Evolutionary conservation across 2,329 filamentous ascomycete species (phyloP).

Genomic region (Huntiella savannae): DNA sequence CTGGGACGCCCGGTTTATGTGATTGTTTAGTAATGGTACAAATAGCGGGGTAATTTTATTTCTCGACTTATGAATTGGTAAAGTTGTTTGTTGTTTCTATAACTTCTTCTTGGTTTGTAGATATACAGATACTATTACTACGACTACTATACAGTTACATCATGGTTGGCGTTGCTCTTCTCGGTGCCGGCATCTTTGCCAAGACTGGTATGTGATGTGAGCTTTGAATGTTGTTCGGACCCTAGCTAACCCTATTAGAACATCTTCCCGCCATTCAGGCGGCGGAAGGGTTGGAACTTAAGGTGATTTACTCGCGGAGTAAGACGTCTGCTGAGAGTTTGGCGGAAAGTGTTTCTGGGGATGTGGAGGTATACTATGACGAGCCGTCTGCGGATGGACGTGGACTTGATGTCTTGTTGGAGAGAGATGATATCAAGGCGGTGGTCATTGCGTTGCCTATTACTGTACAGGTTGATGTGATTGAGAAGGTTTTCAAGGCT

Average conservation of each 20-base stretch:
- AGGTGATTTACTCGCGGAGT: constrained; percentile 47
- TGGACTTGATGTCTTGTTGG: constrained; percentile 31
- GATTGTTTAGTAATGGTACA: too few species aligned
- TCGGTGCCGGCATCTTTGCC: constrained; percentile 45
- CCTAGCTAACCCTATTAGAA: constrained; percentile 13
- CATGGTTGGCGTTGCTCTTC: constrained; percentile 33
- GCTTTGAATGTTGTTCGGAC: background rate
- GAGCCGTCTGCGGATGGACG: constrained; percentile 22
- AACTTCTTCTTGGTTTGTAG: background rate
- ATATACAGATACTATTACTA: background rate
- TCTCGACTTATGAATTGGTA: too few species aligned
- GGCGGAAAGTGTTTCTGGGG: background rate
- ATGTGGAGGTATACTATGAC: constrained; percentile 10
- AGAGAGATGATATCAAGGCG: constrained; percentile 32
- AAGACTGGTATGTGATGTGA: constrained; percentile 26
- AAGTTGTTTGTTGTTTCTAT: too few species aligned
- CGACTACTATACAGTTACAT: background rate
- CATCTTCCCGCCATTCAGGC: constrained; percentile 36
- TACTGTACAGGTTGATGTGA: constrained; percentile 35
- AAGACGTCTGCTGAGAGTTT: constrained; percentile 31
- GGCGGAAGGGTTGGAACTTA: constrained; percentile 31
- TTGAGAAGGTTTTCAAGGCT: constrained; percentile 38
- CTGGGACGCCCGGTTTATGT: too few species aligned
- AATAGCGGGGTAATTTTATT: too few species aligned
- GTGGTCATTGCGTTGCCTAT: constrained; percentile 47